Percentiles rank a stretch among this genome's conserved stretches.
Evolutionary conservation across 345 rosid species (phyloP).

Genomic region (Clarkia xantiana): DNA sequence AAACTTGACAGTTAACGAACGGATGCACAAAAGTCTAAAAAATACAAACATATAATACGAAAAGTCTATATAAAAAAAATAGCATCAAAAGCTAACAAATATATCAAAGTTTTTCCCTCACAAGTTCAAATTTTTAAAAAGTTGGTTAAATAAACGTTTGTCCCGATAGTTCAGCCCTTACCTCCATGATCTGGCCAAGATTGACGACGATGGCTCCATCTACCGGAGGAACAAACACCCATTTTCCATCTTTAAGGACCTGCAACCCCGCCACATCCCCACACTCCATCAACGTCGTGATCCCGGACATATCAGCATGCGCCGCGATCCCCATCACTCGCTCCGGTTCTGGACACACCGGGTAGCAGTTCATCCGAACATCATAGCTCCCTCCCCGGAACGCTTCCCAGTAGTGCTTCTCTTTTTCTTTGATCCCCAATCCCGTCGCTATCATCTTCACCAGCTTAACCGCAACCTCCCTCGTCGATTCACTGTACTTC

Average conservation of each 20-base stretch:
- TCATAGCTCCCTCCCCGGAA: conserved; percentile 7
- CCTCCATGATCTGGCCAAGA: conserved; percentile 15
- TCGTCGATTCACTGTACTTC: conserved; percentile 8
- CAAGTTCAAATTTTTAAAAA: background rate
- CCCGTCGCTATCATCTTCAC: conserved; percentile 10
- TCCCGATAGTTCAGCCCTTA: too few species aligned
- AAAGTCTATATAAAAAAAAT: too few species aligned
- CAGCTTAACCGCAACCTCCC: conserved; percentile 8
- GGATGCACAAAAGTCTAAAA: too few species aligned
- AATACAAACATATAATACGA: too few species aligned
- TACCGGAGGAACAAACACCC: conserved; percentile 10
- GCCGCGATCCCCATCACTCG: conserved; percentile 6
- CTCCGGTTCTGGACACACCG: conserved; percentile 12
- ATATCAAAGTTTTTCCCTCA: too few species aligned
- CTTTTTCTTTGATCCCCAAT: conserved; percentile 7
- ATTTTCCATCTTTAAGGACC: conserved; percentile 11
- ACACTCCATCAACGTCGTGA: conserved; percentile 12
- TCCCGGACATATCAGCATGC: conserved; percentile 12
- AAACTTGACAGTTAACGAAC: too few species aligned
- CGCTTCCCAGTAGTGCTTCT: conserved; percentile 4
- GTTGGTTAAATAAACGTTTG: background rate
- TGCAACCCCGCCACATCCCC: conserved; percentile 10
- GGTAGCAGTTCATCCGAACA: conserved; percentile 14
- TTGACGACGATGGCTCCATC: conserved; percentile 11
- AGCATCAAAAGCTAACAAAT: too few species aligned